phyloP scores from a whole-genome alignment of 805 yeast species.

The Metschnikowia kofuensis region DNA sequence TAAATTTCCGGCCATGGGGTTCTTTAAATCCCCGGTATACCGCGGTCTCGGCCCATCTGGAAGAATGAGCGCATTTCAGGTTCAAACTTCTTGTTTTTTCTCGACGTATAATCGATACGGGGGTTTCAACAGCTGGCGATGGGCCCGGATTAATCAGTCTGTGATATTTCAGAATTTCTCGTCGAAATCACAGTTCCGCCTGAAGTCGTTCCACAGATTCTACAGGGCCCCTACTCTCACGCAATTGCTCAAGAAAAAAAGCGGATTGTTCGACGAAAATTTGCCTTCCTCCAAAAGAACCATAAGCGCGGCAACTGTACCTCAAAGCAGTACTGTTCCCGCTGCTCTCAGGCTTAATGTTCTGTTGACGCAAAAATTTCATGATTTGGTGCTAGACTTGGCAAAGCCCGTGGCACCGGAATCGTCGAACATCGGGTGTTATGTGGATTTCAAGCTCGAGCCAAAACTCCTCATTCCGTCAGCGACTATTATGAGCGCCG shows the following conservation, averaged over 20 bases:
- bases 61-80: neutral
- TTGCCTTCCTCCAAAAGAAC: neutral
- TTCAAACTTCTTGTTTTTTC: conserved; percentile 9
- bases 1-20: neutral
- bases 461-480: conserved; percentile 29
- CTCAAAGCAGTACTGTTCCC: conserved; percentile 4
- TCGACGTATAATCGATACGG: conserved; percentile 9
- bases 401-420: conserved; percentile 14
- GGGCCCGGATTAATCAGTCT: conserved; percentile 17
- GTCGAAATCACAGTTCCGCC: conserved; percentile 16
- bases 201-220: conserved; percentile 14
- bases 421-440: conserved; percentile 23
- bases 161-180: conserved; percentile 16
- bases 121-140: conserved; percentile 12
- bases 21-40: neutral
- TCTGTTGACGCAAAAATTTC: conserved; percentile 26
- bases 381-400: conserved; percentile 16
- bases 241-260: conserved; percentile 15
- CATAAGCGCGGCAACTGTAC: neutral
- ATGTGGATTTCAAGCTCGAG: conserved; percentile 33
- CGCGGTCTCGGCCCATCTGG: neutral
- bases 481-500: conserved; percentile 31
- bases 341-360: conserved; percentile 26
- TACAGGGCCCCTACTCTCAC: conserved; percentile 15
- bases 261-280: conserved; percentile 2